Percentiles rank a stretch among this genome's conserved stretches.
These are phyloP conservation scores for Stachybotrys chartarum DNA, from an alignment of 2,329 filamentous ascomycete species.

Conservation along the genomic window DNA sequence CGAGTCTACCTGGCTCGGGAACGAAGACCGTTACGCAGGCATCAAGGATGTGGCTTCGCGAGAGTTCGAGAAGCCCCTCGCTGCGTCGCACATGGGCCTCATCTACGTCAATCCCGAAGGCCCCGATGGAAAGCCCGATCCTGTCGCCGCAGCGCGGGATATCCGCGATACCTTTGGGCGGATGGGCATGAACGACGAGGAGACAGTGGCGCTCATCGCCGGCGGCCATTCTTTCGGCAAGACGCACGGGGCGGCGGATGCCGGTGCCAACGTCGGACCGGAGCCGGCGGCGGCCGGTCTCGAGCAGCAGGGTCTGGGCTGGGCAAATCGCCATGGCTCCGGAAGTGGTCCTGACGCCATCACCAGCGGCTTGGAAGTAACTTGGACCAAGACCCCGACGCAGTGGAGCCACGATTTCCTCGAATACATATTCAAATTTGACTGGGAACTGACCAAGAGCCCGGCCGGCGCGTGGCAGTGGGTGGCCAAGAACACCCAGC, in stretches of 20 bases:
- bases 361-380: constrained; percentile 72
- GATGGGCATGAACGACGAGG: constrained; percentile 80
- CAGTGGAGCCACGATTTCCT: constrained; percentile 51
- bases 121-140: constrained; percentile 65
- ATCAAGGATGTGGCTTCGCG: constrained; percentile 40
- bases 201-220: constrained; percentile 72
- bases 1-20: constrained; percentile 58
- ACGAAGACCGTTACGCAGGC: constrained; percentile 59
- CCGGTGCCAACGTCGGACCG: constrained; percentile 46
- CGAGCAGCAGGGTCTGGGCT: constrained; percentile 65
- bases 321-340: constrained; percentile 55
- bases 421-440: constrained; percentile 69
- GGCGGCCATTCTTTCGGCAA: constrained; percentile 77
- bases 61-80: constrained; percentile 61
- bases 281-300: constrained; percentile 61
- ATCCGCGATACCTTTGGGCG: constrained; percentile 69
- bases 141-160: constrained; percentile 60
- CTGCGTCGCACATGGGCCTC: constrained; percentile 61
- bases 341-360: constrained; percentile 69
- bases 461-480: constrained; percentile 73
- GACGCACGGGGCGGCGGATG: constrained; percentile 65
- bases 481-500: constrained; percentile 61
- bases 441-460: constrained; percentile 68
- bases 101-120: constrained; percentile 81
- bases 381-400: constrained; percentile 68